These are phyloP conservation scores for Aspergillus ochraceoroseus DNA, from an alignment of 2,329 filamentous ascomycete species.

Conservation along the genomic window DNA sequence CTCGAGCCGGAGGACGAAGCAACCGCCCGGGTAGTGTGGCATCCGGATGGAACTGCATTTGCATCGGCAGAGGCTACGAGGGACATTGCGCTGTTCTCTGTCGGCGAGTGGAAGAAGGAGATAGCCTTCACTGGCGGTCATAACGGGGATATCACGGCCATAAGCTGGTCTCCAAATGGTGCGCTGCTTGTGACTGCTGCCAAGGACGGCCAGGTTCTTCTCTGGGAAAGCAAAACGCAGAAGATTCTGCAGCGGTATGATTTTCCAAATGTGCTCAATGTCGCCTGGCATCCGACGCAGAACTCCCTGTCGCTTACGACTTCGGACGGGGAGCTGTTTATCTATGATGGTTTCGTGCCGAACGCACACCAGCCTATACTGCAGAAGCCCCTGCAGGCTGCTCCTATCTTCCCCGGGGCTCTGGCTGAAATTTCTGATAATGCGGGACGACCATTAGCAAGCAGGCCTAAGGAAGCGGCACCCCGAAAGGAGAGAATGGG, in stretches of 20 bases:
- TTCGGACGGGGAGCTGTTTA: slow-evolving; percentile 87
- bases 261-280: slow-evolving; percentile 75
- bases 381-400: slow-evolving; percentile 59
- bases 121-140: slow-evolving; percentile 73
- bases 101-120: slow-evolving; percentile 83
- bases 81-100: slow-evolving; percentile 83
- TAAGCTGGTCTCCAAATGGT: slow-evolving; percentile 93
- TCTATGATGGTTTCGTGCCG: slow-evolving; percentile 60
- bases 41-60: slow-evolving; percentile 89
- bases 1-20: slow-evolving; percentile 72
- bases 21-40: slow-evolving; percentile 75
- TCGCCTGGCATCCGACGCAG: slow-evolving; percentile 84
- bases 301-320: slow-evolving; percentile 91
- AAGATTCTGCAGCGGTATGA: slow-evolving; percentile 71
- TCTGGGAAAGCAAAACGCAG: slow-evolving; percentile 91
- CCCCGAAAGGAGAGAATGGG: slow-evolving; percentile 54
- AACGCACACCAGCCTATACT: slow-evolving; percentile 48
- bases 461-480: slow-evolving; percentile 53
- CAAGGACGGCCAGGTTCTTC: slow-evolving; percentile 46
- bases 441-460: slow-evolving; percentile 52
- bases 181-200: slow-evolving; percentile 67
- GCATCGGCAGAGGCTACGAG: slow-evolving; percentile 75
- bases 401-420: slow-evolving; percentile 81
- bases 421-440: slow-evolving; percentile 66
- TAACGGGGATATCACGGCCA: slow-evolving; percentile 74